Conservation (phyloP, 1,284 basidiomycete genomes). For the Amylostereum areolatum region DNA sequence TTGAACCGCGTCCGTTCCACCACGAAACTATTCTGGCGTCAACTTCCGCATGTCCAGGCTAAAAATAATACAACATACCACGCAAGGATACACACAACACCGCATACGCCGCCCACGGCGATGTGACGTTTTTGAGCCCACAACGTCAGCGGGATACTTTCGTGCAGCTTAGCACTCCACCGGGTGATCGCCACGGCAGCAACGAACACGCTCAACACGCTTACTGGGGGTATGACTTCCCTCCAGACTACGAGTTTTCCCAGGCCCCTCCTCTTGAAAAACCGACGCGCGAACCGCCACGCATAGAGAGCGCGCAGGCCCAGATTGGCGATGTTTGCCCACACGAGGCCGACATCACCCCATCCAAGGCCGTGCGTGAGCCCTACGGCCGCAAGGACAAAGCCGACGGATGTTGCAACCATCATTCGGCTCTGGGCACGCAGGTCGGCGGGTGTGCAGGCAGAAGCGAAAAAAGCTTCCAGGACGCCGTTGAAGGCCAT, state of each 20-base stretch:
- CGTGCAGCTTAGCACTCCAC: slow-evolving; percentile 18
- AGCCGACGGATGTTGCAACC: slow-evolving; percentile 57
- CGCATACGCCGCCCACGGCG: slow-evolving; percentile 18
- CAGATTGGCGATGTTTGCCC: slow-evolving; percentile 68
- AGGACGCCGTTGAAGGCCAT: slow-evolving; percentile 85
- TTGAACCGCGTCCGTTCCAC: no score
- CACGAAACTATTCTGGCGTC: no score
- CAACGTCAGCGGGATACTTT: slow-evolving; percentile 14
- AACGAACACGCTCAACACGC: slow-evolving; percentile 22
- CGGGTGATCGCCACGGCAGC: slow-evolving; percentile 20
- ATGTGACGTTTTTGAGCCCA: slow-evolving; percentile 23
- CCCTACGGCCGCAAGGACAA: slow-evolving; percentile 46
- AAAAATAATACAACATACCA: slow-evolving; percentile 21
- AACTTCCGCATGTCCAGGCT: no score
- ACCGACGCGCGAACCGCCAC: slow-evolving; percentile 23
- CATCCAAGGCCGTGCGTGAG: slow-evolving; percentile 42
- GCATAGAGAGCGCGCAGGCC: slow-evolving; percentile 52
- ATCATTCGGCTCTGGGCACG: slow-evolving; percentile 67
- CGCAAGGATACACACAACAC: slow-evolving; percentile 20
- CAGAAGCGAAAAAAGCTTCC: slow-evolving; percentile 84
- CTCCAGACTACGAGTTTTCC: slow-evolving; percentile 14
- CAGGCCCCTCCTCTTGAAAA: slow-evolving; percentile 17
- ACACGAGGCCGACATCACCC: slow-evolving; percentile 70
- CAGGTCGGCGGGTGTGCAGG: slow-evolving; percentile 60
- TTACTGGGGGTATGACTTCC: slow-evolving; percentile 19